Evolutionary conservation across 1,139 yeast species (phyloP).

Genomic region (Debaryomyces nepalensis): DNA sequence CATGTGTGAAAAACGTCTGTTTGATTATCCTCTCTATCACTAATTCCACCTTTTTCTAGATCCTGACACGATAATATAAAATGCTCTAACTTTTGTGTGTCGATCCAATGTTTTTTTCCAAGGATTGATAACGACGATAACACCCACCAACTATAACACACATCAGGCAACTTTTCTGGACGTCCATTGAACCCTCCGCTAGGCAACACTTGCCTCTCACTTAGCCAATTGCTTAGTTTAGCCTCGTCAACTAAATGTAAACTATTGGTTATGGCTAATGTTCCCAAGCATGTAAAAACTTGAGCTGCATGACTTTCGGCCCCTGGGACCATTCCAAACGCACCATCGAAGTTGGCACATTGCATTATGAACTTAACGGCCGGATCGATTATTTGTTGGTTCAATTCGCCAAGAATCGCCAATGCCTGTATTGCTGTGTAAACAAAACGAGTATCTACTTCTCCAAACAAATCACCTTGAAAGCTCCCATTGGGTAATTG

Average conservation of each 20-base stretch:
- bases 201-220: constrained; percentile 83
- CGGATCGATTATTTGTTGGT: constrained; percentile 60
- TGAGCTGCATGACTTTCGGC: constrained; percentile 96
- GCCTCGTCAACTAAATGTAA: constrained; percentile 59
- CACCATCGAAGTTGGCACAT: constrained; percentile 94
- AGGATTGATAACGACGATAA: constrained; percentile 76
- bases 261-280: constrained; percentile 70
- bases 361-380: constrained; percentile 66
- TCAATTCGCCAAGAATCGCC: constrained; percentile 67
- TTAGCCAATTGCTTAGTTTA: constrained; percentile 69
- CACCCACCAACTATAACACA: constrained; percentile 99
- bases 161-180: constrained; percentile 95
- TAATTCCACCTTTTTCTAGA: constrained; percentile 77
- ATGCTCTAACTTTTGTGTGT: constrained; percentile 56
- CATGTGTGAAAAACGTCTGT: constrained; percentile 93
- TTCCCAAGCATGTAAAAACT: constrained; percentile 83
- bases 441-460: constrained; percentile 87
- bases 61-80: constrained; percentile 86
- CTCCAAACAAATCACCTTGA: constrained; percentile 90
- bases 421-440: constrained; percentile 80
- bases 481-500: constrained; percentile 80
- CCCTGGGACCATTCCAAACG: constrained; percentile 92
- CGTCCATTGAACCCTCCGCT: constrained; percentile 95
- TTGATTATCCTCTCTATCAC: constrained; percentile 89
- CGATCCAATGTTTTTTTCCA: constrained; percentile 73